Evolutionary conservation across 805 yeast species (phyloP).

Genomic region (Yarrowia sp.): DNA sequence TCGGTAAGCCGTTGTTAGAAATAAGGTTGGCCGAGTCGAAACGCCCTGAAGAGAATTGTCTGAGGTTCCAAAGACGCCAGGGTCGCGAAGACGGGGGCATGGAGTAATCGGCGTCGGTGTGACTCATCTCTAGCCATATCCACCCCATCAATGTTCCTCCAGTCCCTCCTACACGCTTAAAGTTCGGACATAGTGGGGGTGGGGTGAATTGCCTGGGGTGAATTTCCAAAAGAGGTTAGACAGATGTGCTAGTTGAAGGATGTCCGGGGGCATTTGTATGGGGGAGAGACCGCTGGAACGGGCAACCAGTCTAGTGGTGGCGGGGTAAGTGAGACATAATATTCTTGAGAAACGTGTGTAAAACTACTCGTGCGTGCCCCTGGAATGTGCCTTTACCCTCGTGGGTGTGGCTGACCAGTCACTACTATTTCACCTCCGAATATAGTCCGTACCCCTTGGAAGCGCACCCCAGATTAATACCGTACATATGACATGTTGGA

Average conservation of each 20-base stretch:
- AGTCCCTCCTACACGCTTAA: neutral
- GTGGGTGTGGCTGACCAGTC: too few species aligned
- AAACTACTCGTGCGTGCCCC: too few species aligned
- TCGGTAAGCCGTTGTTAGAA: conserved; percentile 17
- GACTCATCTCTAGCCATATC: neutral
- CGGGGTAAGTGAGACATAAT: neutral
- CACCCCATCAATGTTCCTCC: neutral
- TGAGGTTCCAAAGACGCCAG: neutral
- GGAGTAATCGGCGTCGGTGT: neutral
- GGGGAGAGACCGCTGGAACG: neutral
- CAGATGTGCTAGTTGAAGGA: neutral
- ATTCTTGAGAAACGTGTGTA: neutral
- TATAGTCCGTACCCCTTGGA: conserved; percentile 2
- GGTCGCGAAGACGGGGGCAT: too few species aligned
- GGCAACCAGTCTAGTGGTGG: neutral
- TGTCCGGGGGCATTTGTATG: neutral
- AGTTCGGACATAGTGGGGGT: neutral
- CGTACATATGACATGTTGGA: conserved; percentile 4
- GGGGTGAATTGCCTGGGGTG: conserved; percentile 8
- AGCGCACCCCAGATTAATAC: conserved; percentile 4
- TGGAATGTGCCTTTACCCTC: too few species aligned
- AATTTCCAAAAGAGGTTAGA: conserved; percentile 4
- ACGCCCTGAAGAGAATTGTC: neutral
- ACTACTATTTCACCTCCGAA: neutral
- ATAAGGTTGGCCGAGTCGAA: conserved; percentile 3